These are phyloP conservation scores for Kokia cookei DNA, from an alignment of 441 rosid genomes.

Conservation along the genomic window DNA sequence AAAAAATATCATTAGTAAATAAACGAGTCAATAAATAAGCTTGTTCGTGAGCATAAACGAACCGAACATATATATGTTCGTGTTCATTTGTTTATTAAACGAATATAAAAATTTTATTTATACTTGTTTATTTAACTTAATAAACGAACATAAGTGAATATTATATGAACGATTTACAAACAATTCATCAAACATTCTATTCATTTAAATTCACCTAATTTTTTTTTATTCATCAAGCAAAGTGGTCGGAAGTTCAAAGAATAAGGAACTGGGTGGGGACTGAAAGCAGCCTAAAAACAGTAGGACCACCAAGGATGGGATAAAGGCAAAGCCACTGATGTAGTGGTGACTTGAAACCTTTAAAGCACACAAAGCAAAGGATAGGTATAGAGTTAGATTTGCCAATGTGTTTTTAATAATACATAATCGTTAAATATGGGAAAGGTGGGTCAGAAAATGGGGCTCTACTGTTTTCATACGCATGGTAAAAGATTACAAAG, in stretches of 20 bases:
- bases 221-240: background rate
- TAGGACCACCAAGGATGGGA: background rate
- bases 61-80: too few relatives aligned
- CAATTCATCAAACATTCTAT: too few relatives aligned
- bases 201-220: too few relatives aligned
- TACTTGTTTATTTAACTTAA: too few relatives aligned
- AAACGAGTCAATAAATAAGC: too few relatives aligned
- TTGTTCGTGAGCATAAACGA: too few relatives aligned
- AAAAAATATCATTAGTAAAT: too few relatives aligned
- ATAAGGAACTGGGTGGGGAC: background rate
- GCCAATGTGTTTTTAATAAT: background rate
- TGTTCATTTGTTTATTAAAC: too few relatives aligned
- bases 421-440: background rate
- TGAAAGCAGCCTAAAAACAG: background rate
- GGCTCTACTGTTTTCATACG: background rate
- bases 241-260: background rate
- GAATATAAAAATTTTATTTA: too few relatives aligned
- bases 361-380: background rate
- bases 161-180: too few relatives aligned
- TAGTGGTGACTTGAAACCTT: background rate
- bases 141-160: too few relatives aligned
- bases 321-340: background rate
- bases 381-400: background rate
- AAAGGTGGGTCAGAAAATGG: constrained; percentile 10
- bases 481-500: background rate